These are phyloP conservation scores for Brassica incana DNA, from an alignment of 345 rosid genomes.

Conservation along the genomic window DNA sequence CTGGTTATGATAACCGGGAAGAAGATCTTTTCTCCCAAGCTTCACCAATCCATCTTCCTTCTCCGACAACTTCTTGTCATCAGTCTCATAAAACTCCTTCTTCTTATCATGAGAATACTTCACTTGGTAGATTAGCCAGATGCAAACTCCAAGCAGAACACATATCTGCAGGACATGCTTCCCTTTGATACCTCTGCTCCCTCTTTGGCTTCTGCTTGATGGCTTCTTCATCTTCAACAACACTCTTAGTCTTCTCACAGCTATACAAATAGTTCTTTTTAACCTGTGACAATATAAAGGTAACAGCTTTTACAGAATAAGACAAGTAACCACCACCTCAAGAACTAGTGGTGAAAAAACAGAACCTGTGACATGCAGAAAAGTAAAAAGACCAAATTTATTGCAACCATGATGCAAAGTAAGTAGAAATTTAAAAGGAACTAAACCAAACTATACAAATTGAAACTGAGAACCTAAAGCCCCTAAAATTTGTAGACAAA, in stretches of 20 bases:
- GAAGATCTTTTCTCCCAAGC: constrained; percentile 75
- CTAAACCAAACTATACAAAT: neutral
- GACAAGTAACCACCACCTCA: constrained; percentile 10
- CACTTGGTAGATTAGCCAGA: constrained; percentile 90
- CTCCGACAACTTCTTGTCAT: constrained; percentile 37
- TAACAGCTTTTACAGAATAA: constrained; percentile 1
- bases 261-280: constrained; percentile 16
- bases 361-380: constrained; percentile 35
- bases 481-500: constrained; percentile 21
- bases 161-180: constrained; percentile 80
- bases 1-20: constrained; percentile 46
- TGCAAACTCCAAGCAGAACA: constrained; percentile 72
- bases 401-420: constrained; percentile 3
- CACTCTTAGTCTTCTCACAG: constrained; percentile 1
- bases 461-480: constrained; percentile 9
- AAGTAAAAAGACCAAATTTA: neutral
- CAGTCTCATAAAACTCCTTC: constrained; percentile 65
- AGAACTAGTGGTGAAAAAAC: neutral
- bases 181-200: constrained; percentile 61
- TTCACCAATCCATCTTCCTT: constrained; percentile 41
- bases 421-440: neutral
- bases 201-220: constrained; percentile 64
- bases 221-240: constrained; percentile 56
- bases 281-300: constrained; percentile 17
- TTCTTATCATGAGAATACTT: constrained; percentile 89